These are phyloP conservation scores for Alternaria brassicicola DNA, from an alignment of 2,329 filamentous ascomycete genomes.

Conservation along the genomic window DNA sequence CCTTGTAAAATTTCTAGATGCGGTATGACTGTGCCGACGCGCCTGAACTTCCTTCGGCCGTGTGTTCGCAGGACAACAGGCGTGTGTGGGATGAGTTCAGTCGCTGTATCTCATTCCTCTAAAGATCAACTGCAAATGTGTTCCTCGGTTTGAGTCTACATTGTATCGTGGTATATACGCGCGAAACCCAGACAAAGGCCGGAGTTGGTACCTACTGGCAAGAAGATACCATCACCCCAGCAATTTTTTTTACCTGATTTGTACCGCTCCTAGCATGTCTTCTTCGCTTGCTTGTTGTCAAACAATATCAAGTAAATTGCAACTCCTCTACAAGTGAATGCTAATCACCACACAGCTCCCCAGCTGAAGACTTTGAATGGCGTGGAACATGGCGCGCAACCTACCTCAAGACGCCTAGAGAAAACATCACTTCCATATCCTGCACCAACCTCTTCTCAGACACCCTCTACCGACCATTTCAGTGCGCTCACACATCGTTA, in stretches of 20 bases:
- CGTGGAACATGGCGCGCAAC: constrained; percentile 85
- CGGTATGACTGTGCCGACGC: constrained; percentile 8
- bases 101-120: neutral
- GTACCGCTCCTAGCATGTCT: neutral
- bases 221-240: neutral
- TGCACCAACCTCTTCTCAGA: constrained; percentile 88
- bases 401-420: constrained; percentile 65
- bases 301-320: neutral
- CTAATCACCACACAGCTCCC: constrained; percentile 46
- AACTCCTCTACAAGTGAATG: neutral
- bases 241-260: neutral
- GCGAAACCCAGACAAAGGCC: neutral
- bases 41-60: neutral
- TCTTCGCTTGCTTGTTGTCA: neutral
- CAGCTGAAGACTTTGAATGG: constrained; percentile 66
- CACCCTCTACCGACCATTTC: constrained; percentile 85
- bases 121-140: neutral
- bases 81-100: neutral
- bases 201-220: neutral
- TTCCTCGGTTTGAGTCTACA: neutral
- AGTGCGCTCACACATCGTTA: constrained; percentile 78
- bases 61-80: neutral
- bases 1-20: constrained; percentile 2
- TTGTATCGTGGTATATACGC: neutral
- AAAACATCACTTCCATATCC: constrained; percentile 64